Base-by-base conservation (phyloP, 129 eudicot genomes). In the Flaveria robusta region DNA sequence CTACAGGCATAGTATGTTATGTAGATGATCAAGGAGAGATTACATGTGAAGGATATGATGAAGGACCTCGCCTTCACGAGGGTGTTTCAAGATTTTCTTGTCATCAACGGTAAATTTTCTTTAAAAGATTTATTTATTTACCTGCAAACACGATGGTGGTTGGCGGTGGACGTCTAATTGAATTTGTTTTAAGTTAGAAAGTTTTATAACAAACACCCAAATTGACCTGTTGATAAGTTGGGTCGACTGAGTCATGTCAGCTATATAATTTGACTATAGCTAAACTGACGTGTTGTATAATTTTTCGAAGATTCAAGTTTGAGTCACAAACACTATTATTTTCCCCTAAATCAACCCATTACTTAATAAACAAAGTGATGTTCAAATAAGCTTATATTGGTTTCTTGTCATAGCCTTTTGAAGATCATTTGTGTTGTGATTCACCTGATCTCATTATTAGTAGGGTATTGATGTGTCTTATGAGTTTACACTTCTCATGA, bases 1-100 rank as follows among this genome's bases (percentile, higher is more conserved):
- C 85, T 9, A 77, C 66, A 43, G 97, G 97, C 14, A 91, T 91
- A 29, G 80, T 91, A 47, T 91, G 96, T 73, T 89, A 91, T 62
- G 63, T 75, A 51, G 90, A 91, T 81, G 87, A 82, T 26, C 86
- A 85, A 74, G 97, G 97, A 3, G 97, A 91, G 82, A 81, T 91
- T 7, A 83, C 80, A 64, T 91, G 97, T 64, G 97, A 91, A 87
- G 97, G 97, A 52, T 79, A 83, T 23, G 97, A 91, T 75, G 97
- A 91, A 75, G 97, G 97, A 22, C 97, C 97, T 87, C 88, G 97
- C 22, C 67, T 82, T 63, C 81, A 72, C 68, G 88, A 76, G 2
- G 81, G 39, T 37, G 52, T 23, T 69, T 66, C 91, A 75, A 67
- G 77, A 68, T 74, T 83, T 9, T 41, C 83, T 71, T 85, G 68